Base-by-base conservation (phyloP, 495 filamentous ascomycete species). In the Penicillium paxilli region DNA sequence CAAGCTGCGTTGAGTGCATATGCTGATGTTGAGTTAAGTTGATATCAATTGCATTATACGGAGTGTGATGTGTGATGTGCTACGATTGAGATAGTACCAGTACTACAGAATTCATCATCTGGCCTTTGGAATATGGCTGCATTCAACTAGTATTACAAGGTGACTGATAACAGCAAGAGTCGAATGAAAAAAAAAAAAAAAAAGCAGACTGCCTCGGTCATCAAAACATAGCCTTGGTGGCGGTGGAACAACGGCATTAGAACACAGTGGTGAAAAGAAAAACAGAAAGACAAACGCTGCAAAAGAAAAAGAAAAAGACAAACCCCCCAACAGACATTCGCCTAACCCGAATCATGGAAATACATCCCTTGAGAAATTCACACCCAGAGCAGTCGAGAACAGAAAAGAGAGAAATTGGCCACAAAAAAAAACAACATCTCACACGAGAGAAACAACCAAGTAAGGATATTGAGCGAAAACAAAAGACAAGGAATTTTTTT, bases 1-100 rank as follows among this genome's bases (percentile, higher is more conserved):
- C 72, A 74, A 53, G 58, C 69, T 44, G 66, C 69, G 0, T 17
- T 74, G 12, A 55, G 65, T 11, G 72, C 72, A 23, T 74, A 75
- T 49, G 64, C 59, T 3, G 65, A 71, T 51, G 24, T 63, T 37
- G 38, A 47, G 17, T 64, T 23, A 55, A 19, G 30, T 22, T 33
- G 9, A 30, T 0, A 44, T 22, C 17, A 19, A 23, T n/a, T n/a
- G n/a, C n/a, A n/a, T n/a, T n/a, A n/a, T n/a, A 9, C 19, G 30
- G 5, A 54, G 20, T 25, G 5, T 20, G 37, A 28, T 16, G 16
- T 3, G 7, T 48, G 17, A 47, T 32, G n/a, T n/a, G n/a, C n/a
- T n/a, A n/a, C n/a, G n/a, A n/a, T n/a, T n/a, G n/a, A n/a, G n/a
- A 32, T 14, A 10, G 0, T 4, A 28, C 30, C 30, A 32, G 30